Percentiles rank a stretch among this genome's conserved stretches.
Conservation (phyloP, 1,284 basidiomycete species). For the Trametes polyzona region DNA sequence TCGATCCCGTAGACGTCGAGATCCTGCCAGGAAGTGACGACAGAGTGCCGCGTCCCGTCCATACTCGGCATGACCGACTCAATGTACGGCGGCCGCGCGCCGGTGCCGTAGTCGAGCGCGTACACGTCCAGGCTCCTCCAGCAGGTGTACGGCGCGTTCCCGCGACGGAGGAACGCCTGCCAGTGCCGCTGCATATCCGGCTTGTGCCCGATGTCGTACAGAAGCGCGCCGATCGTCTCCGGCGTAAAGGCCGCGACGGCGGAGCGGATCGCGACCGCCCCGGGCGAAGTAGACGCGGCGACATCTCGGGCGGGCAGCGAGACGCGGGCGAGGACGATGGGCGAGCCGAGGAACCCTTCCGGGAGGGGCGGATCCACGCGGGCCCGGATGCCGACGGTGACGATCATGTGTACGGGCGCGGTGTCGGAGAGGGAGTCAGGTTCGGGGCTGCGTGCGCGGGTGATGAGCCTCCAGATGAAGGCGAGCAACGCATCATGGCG, state of each 20-base stretch:
- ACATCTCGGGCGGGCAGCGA: conserved; percentile 13
- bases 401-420: conserved; percentile 30
- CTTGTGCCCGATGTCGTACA: conserved; percentile 45
- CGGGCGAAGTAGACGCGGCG: conserved; percentile 17
- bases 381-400: conserved; percentile 40
- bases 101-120: conserved; percentile 42
- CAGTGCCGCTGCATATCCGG: conserved; percentile 38
- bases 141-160: conserved; percentile 43
- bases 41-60: conserved; percentile 44
- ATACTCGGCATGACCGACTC: conserved; percentile 42
- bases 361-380: conserved; percentile 34
- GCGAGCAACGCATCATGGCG: conserved; percentile 48
- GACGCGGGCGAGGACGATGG: conserved; percentile 36
- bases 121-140: conserved; percentile 44
- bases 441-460: conserved; percentile 38
- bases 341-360: conserved; percentile 41
- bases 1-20: conserved; percentile 42
- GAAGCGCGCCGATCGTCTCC: conserved; percentile 36
- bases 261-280: conserved; percentile 37
- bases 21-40: conserved; percentile 47
- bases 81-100: conserved; percentile 34
- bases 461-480: conserved; percentile 44
- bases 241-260: conserved; percentile 35
- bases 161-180: conserved; percentile 45
- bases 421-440: conserved; percentile 26